phyloP scores from a whole-genome alignment of 1,284 basidiomycete species.

The Ceratorhiza oryzae-sativae region DNA sequence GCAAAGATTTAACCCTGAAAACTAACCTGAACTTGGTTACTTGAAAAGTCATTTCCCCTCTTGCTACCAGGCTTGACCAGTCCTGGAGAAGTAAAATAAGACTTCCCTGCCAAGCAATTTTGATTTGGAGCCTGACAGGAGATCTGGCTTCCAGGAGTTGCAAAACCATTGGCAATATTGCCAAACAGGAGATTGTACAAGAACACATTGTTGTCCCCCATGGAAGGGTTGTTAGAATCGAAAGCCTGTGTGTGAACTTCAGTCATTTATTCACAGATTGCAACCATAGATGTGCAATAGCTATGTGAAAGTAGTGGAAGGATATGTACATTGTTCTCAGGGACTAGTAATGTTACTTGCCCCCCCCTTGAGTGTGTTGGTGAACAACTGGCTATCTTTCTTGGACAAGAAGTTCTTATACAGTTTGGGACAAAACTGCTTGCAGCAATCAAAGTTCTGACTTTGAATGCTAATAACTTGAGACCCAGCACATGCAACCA shows the following conservation, averaged over 20 bases:
- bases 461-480: no score
- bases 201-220: not conserved
- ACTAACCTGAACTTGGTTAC: not conserved
- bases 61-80: not conserved
- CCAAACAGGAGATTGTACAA: not conserved
- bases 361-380: not conserved
- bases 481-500: no score
- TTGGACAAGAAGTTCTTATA: no score
- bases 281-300: not conserved
- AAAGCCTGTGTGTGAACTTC: not conserved
- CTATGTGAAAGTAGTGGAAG: no score
- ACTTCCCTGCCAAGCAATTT: not conserved
- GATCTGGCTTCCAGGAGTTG: not conserved
- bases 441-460: no score
- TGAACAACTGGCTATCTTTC: not conserved
- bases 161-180: not conserved
- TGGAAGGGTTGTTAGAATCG: not conserved
- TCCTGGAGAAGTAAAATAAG: not conserved
- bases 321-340: not conserved
- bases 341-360: not conserved
- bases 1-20: no score
- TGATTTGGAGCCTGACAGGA: not conserved
- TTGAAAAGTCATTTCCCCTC: not conserved
- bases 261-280: not conserved
- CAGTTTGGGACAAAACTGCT: no score